phyloP scores from a whole-genome alignment of 2,329 filamentous ascomycete species.

The Byssothecium circinans region DNA sequence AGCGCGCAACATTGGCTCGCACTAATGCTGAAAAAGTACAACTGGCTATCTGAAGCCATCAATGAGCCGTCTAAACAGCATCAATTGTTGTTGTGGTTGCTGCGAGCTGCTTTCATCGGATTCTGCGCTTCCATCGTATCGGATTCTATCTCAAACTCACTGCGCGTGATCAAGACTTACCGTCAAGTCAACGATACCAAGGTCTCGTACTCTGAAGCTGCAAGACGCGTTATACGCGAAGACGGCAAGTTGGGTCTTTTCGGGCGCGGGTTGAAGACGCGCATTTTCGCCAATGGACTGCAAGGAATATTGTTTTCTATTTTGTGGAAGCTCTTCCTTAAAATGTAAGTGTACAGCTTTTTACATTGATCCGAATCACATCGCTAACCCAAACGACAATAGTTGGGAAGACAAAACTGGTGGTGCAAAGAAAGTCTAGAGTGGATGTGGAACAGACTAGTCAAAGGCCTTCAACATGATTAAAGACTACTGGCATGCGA shows the following conservation, averaged over 20 bases:
- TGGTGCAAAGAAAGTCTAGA: background rate
- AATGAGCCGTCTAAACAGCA: constrained; percentile 21
- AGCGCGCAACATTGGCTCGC: background rate
- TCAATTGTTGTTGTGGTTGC: constrained; percentile 26
- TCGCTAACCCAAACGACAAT: background rate
- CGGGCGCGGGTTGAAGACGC: constrained; percentile 30
- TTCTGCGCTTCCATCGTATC: constrained; percentile 34
- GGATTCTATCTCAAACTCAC: constrained; percentile 32
- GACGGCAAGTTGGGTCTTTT: constrained; percentile 28
- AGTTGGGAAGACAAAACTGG: constrained; percentile 11
- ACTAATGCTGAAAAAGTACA: constrained; percentile 15
- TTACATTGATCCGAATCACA: background rate
- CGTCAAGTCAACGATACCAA: constrained; percentile 32
- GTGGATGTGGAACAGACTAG: too few relatives aligned
- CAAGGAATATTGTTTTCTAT: constrained; percentile 36
- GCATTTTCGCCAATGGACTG: constrained; percentile 34
- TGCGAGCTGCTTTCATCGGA: constrained; percentile 31
- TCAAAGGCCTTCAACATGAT: too few relatives aligned
- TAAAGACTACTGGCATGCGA: too few relatives aligned
- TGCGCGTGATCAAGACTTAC: constrained; percentile 34
- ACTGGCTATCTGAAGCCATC: constrained; percentile 27
- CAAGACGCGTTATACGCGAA: constrained; percentile 25
- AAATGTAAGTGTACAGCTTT: constrained; percentile 14
- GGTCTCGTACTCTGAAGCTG: constrained; percentile 31
- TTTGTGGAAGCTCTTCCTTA: constrained; percentile 33